Percentiles rank a stretch among this genome's conserved stretches.
Evolutionary conservation across 2,329 filamentous ascomycete genomes (phyloP).

Genomic region (Anisogramma anomala): DNA sequence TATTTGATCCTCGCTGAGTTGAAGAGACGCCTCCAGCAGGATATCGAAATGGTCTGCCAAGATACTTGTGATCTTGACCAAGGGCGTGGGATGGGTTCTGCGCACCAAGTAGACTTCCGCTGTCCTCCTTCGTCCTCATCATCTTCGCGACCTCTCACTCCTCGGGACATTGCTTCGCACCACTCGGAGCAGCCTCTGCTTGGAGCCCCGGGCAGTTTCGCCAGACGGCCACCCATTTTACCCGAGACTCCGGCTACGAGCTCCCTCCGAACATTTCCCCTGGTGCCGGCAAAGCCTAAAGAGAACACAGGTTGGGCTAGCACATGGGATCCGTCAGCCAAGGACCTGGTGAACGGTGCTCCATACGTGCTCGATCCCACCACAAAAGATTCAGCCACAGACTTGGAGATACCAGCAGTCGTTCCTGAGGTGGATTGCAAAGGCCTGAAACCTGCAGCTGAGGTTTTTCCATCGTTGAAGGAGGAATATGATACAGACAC

Average conservation of each 20-base stretch:
- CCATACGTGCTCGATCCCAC: background rate
- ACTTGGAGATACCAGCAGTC: background rate
- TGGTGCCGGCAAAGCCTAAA: conserved; percentile 15
- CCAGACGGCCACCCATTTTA: background rate
- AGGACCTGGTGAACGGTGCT: background rate
- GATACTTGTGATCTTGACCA: conserved; percentile 38
- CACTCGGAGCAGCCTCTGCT: background rate
- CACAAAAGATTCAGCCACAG: background rate
- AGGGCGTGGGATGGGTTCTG: conserved; percentile 19
- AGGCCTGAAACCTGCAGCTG: conserved; percentile 5
- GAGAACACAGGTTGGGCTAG: background rate
- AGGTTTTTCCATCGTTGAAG: conserved; percentile 1
- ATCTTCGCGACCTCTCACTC: conserved; percentile 3
- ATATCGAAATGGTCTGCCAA: conserved; percentile 38
- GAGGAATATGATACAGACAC: conserved; percentile 7
- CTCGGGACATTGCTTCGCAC: conserved; percentile 1
- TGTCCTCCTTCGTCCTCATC: background rate
- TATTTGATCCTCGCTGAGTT: conserved; percentile 29
- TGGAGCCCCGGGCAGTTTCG: conserved; percentile 3
- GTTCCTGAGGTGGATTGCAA: background rate
- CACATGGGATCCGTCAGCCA: background rate
- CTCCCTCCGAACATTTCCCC: conserved; percentile 16
- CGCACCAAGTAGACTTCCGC: conserved; percentile 6
- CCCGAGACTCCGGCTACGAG: background rate
- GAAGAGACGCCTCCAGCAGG: conserved; percentile 33